Evolutionary conservation across 2,329 filamentous ascomycete genomes (phyloP).

Genomic region (Tolypocladium amazonense): DNA sequence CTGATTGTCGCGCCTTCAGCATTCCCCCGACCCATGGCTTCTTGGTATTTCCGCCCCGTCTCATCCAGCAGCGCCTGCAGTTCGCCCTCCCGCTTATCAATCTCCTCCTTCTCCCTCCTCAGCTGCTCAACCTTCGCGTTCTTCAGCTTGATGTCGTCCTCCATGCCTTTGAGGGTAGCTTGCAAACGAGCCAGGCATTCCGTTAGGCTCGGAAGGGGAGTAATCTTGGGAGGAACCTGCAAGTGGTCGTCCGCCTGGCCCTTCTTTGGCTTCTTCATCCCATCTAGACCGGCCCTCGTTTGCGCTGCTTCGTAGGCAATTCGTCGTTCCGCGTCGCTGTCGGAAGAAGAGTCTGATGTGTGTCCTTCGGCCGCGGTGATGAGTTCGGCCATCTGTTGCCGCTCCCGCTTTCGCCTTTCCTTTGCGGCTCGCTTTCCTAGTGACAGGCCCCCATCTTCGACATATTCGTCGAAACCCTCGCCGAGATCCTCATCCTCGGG

Average conservation of each 20-base stretch:
- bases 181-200: constrained; percentile 56
- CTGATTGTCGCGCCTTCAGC: constrained; percentile 4
- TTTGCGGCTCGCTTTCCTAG: constrained; percentile 71
- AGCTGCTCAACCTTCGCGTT: constrained; percentile 54
- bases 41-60: constrained; percentile 56
- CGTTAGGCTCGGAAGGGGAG: constrained; percentile 63
- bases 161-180: constrained; percentile 50
- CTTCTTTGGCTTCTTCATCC: constrained; percentile 36
- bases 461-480: constrained; percentile 88
- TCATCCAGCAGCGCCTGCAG: constrained; percentile 74
- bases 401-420: constrained; percentile 54
- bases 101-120: constrained; percentile 55
- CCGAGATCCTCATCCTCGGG: constrained; percentile 85
- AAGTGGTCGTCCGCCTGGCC: constrained; percentile 26
- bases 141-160: constrained; percentile 49
- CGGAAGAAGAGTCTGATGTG: constrained; percentile 52
- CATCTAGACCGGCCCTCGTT: constrained; percentile 78
- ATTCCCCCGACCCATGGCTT: constrained; percentile 25
- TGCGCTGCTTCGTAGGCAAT: constrained; percentile 84
- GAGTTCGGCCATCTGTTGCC: constrained; percentile 71
- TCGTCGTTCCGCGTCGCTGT: constrained; percentile 59
- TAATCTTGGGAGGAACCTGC: constrained; percentile 61
- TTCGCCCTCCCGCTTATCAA: constrained; percentile 61
- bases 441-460: constrained; percentile 71
- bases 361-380: constrained; percentile 69